These are phyloP conservation scores for Trypanosomatidae sp. DNA, from an alignment of 208 protist genomes.

Conservation along the genomic window DNA sequence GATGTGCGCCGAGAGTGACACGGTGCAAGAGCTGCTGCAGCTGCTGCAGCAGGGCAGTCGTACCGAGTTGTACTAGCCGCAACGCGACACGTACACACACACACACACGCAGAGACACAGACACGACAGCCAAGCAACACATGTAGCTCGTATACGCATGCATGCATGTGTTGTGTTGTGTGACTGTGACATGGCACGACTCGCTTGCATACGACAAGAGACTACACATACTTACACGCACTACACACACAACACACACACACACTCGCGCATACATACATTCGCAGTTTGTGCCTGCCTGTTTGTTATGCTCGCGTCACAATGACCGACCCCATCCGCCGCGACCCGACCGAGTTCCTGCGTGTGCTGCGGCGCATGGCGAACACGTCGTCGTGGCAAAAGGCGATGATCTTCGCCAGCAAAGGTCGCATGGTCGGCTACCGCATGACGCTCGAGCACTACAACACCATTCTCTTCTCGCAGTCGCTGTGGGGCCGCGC, in stretches of 20 bases:
- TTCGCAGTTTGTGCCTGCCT: background rate
- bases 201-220: too few relatives aligned
- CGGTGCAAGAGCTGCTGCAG: conserved; percentile 45
- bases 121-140: too few relatives aligned
- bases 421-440: conserved; percentile 88
- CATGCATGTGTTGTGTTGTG: too few relatives aligned
- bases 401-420: conserved; percentile 81
- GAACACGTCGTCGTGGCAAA: conserved; percentile 82
- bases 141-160: too few relatives aligned
- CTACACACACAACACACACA: too few relatives aligned
- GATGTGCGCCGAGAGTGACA: conserved; percentile 72
- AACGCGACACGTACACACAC: too few relatives aligned
- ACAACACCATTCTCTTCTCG: conserved; percentile 85
- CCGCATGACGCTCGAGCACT: conserved; percentile 74
- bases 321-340: conserved; percentile 85
- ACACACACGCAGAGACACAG: too few relatives aligned
- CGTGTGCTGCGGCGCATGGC: conserved; percentile 83
- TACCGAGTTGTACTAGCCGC: conserved; percentile 39
- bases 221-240: background rate
- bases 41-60: conserved; percentile 33
- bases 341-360: conserved; percentile 85
- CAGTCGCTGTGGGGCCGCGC: conserved; percentile 85
- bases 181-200: too few relatives aligned
- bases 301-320: background rate
- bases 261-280: too few relatives aligned